phyloP scores from a whole-genome alignment of 345 rosid genomes.

The Geranium brycei region DNA sequence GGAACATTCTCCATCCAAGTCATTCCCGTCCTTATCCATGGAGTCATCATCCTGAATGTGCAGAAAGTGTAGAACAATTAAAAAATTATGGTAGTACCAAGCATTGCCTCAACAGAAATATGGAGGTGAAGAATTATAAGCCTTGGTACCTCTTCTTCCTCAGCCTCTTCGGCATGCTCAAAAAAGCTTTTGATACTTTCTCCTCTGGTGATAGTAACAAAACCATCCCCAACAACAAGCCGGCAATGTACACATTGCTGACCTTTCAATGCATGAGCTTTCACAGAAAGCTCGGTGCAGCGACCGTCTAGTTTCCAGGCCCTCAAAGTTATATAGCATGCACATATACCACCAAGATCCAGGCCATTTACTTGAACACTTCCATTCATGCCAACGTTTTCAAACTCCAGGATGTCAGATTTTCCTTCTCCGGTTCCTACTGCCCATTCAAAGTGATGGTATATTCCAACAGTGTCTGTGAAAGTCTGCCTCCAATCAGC shows the following conservation, averaged over 20 bases:
- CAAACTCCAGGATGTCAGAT: conserved; percentile 74
- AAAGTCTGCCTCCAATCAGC: conserved; percentile 80
- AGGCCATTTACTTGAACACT: conserved; percentile 58
- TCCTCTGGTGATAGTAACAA: conserved; percentile 69
- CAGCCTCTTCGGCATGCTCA: conserved; percentile 94
- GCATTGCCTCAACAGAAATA: too few relatives aligned
- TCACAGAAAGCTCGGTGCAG: conserved; percentile 63
- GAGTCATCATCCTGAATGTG: conserved; percentile 77
- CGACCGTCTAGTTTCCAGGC: conserved; percentile 81
- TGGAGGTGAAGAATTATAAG: too few relatives aligned
- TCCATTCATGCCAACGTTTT: conserved; percentile 58
- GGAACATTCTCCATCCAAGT: conserved; percentile 89
- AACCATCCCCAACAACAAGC: conserved; percentile 91
- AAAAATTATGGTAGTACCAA: neutral
- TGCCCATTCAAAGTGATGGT: conserved; percentile 94
- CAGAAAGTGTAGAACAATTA: conserved; percentile 4
- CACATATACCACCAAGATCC: conserved; percentile 43
- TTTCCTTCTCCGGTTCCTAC: conserved; percentile 84
- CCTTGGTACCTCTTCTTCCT: conserved; percentile 84
- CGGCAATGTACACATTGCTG: conserved; percentile 83
- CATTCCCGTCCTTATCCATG: conserved; percentile 91
- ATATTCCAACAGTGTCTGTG: conserved; percentile 55
- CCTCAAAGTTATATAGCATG: conserved; percentile 76
- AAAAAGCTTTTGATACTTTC: conserved; percentile 71
- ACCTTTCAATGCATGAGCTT: conserved; percentile 79